A percentile compares a stretch with the other conserved stretches of the same genome.
Conservation (phyloP, 306 rosid genomes). For the Ceratonia siliqua region DNA sequence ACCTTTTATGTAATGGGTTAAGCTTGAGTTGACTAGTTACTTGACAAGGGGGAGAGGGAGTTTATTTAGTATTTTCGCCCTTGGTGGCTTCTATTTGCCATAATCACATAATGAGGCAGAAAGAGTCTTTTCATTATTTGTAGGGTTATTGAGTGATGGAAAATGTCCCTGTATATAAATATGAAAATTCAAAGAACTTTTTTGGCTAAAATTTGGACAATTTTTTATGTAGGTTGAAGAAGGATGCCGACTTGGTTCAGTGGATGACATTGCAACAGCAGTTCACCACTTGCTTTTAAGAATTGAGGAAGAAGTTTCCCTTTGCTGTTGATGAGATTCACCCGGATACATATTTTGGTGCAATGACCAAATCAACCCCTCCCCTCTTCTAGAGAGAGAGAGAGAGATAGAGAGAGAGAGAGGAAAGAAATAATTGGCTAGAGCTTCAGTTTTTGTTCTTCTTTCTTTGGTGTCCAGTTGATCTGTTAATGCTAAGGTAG, state of each 20-base stretch:
- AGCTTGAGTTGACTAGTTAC: no score
- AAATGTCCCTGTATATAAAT: background rate
- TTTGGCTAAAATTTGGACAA: conserved; percentile 21
- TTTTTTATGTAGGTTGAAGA: conserved; percentile 72
- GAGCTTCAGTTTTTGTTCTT: background rate
- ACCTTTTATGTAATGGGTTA: no score
- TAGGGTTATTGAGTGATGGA: background rate
- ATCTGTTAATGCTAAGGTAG: conserved; percentile 33
- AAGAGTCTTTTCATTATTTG: background rate
- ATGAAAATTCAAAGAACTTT: background rate
- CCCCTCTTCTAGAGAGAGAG: background rate
- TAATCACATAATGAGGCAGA: background rate
- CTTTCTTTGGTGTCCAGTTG: conserved; percentile 13
- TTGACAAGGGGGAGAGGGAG: no score
- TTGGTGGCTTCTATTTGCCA: background rate
- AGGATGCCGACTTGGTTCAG: conserved; percentile 72
- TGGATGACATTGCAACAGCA: conserved; percentile 80
- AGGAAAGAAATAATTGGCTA: conserved; percentile 20
- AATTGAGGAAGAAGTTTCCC: conserved; percentile 65
- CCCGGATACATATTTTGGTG: conserved; percentile 10
- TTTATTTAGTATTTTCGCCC: no score
- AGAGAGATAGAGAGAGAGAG: background rate
- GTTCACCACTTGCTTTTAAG: conserved; percentile 69
- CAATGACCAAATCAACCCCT: conserved; percentile 38
- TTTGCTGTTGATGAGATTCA: conserved; percentile 37